phyloP scores from a whole-genome alignment of 2,329 filamentous ascomycete genomes.

The Aspergillus thermomutatus region DNA sequence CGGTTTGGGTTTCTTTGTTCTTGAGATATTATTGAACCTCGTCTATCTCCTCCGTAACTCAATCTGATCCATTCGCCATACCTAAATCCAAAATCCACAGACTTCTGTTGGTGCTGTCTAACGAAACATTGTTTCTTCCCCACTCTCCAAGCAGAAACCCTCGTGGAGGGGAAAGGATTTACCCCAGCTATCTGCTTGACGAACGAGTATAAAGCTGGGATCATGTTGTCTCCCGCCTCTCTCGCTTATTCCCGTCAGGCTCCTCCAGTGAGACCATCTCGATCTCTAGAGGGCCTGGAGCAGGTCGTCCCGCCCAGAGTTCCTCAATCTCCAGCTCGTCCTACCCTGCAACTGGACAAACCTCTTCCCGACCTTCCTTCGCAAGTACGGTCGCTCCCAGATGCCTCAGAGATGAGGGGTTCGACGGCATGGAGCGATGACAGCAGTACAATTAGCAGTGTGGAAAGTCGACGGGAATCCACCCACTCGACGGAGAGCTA shows the following conservation, averaged over 20 bases:
- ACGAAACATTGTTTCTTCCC: not conserved
- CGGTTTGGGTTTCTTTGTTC: not conserved
- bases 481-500: constrained; percentile 27
- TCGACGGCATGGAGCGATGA: constrained; percentile 30
- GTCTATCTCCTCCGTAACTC: not conserved
- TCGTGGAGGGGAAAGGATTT: not conserved
- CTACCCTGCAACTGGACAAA: constrained; percentile 27
- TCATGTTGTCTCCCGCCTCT: constrained; percentile 23
- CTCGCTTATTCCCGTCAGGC: constrained; percentile 21
- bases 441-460: constrained; percentile 25
- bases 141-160: not conserved
- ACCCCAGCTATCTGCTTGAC: not conserved
- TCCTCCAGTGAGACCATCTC: constrained; percentile 33
- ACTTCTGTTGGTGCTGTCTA: not conserved
- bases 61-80: not conserved
- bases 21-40: not conserved
- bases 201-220: not conserved
- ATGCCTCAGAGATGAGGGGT: constrained; percentile 16
- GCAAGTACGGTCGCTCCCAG: constrained; percentile 20
- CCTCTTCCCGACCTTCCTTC: constrained; percentile 31
- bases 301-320: constrained; percentile 31
- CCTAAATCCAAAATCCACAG: not conserved
- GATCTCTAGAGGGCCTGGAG: constrained; percentile 37
- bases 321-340: constrained; percentile 12
- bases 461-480: constrained; percentile 17